A percentile compares a stretch with the other conserved stretches of the same genome.
Evolutionary conservation across 139 green algal species (phyloP).

Genomic region (Klebsormidium nitens): DNA sequence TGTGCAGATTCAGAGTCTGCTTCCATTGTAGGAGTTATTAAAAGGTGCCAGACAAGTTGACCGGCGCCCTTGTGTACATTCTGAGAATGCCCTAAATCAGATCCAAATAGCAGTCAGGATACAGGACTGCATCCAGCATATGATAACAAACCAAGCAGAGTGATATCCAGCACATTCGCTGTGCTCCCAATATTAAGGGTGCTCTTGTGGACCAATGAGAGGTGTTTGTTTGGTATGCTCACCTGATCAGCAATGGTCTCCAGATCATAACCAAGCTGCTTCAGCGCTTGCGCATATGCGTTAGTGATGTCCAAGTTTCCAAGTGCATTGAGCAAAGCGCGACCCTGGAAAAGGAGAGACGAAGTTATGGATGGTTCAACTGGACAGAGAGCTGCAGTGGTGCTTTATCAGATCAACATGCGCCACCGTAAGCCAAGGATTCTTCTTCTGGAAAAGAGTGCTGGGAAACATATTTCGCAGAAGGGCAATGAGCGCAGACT

Average conservation of each 20-base stretch:
- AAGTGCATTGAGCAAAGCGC: constrained; percentile 88
- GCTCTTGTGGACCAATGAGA: too few relatives aligned
- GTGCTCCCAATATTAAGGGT: not conserved
- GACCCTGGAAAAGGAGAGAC: too few relatives aligned
- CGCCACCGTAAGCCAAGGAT: too few relatives aligned
- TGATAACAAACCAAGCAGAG: not conserved
- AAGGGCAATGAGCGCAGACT: too few relatives aligned
- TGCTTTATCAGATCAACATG: too few relatives aligned
- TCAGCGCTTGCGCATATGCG: constrained; percentile 70
- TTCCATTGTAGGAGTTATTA: too few relatives aligned
- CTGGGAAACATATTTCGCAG: too few relatives aligned
- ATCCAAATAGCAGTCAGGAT: not conserved
- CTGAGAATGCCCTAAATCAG: not conserved
- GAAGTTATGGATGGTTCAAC: not conserved
- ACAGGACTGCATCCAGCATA: not conserved
- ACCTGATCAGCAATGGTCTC: constrained; percentile 44
- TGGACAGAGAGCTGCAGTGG: too few relatives aligned
- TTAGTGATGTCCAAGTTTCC: constrained; percentile 84
- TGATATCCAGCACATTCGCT: not conserved
- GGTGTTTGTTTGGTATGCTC: not conserved
- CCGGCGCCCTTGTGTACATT: not conserved
- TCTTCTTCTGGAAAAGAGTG: too few relatives aligned
- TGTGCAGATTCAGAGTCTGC: too few relatives aligned
- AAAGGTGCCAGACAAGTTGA: too few relatives aligned
- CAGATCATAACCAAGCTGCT: constrained; percentile 61